Evolutionary conservation across 2,329 filamentous ascomycete species (phyloP).

Genomic region (Pseudogymnoascus sp.): DNA sequence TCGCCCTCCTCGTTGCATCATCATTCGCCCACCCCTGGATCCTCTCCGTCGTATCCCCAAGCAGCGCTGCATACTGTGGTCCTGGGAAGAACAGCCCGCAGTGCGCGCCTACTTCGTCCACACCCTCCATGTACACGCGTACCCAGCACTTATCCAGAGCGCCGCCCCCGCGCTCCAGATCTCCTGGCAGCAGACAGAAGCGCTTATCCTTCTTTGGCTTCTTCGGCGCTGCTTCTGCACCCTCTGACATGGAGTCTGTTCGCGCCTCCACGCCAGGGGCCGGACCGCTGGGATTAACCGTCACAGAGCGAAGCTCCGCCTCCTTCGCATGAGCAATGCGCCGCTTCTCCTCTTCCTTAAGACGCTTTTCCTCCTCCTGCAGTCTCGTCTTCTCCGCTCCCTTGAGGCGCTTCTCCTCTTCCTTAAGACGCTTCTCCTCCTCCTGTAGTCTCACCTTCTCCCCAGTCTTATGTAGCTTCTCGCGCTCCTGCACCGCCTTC

Average conservation of each 20-base stretch:
- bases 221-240: not conserved
- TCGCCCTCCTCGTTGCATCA: conserved; percentile 34
- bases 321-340: not conserved
- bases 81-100: conserved; percentile 71
- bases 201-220: conserved; percentile 40
- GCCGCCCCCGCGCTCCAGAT: conserved; percentile 40
- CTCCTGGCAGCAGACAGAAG: conserved; percentile 67
- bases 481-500: conserved; percentile 33
- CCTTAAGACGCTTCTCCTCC: conserved; percentile 22
- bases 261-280: not conserved
- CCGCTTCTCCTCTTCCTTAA: conserved; percentile 25
- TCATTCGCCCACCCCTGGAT: conserved; percentile 64
- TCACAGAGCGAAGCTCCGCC: not conserved
- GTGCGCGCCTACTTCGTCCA: conserved; percentile 81
- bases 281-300: not conserved
- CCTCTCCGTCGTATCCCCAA: conserved; percentile 62
- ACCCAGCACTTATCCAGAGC: conserved; percentile 65
- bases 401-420: conserved; percentile 25
- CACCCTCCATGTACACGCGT: conserved; percentile 68
- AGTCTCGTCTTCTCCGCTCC: conserved; percentile 24
- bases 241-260: not conserved
- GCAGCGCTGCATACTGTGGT: conserved; percentile 64
- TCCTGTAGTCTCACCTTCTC: conserved; percentile 26
- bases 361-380: conserved; percentile 23
- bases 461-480: conserved; percentile 30